phyloP scores from a whole-genome alignment of 208 protist genomes.

The Phytomonas sp. region DNA sequence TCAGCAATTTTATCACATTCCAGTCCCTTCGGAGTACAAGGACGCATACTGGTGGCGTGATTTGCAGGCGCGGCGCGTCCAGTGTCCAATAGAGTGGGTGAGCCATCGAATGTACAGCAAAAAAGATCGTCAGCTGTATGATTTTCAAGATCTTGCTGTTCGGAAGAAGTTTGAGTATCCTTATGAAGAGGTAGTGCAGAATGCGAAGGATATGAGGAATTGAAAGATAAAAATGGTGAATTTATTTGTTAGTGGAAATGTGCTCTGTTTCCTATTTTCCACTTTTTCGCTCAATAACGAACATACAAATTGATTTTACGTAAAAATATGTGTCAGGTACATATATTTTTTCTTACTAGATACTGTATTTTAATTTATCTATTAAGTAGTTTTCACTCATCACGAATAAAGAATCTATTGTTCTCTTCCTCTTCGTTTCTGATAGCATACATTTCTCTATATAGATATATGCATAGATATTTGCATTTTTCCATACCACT shows the following conservation, averaged over 20 bases:
- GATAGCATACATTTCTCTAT: not conserved
- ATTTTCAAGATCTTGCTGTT: constrained; percentile 86
- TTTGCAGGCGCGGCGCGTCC: constrained; percentile 79
- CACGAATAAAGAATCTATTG: not conserved
- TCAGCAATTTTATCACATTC: constrained; percentile 70
- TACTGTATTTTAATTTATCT: constrained; percentile 4
- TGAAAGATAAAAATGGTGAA: constrained; percentile 17
- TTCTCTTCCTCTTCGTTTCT: not conserved
- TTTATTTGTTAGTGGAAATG: not conserved
- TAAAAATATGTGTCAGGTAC: constrained; percentile 8
- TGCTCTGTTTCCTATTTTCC: not conserved
- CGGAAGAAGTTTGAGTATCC: constrained; percentile 85
- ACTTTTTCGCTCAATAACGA: constrained; percentile 5
- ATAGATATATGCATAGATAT: no score
- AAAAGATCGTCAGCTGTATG: constrained; percentile 50
- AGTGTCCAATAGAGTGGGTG: constrained; percentile 87
- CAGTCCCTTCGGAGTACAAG: constrained; percentile 78
- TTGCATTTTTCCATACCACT: no score
- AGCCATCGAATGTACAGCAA: constrained; percentile 77
- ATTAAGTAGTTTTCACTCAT: not conserved
- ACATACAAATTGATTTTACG: not conserved
- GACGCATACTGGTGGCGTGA: constrained; percentile 92
- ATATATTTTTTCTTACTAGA: constrained; percentile 11
- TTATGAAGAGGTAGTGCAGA: constrained; percentile 67
- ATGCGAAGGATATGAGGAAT: constrained; percentile 82